Conservation (phyloP, 23 red algal genomes). For the Gracilaria vermiculophylla region DNA sequence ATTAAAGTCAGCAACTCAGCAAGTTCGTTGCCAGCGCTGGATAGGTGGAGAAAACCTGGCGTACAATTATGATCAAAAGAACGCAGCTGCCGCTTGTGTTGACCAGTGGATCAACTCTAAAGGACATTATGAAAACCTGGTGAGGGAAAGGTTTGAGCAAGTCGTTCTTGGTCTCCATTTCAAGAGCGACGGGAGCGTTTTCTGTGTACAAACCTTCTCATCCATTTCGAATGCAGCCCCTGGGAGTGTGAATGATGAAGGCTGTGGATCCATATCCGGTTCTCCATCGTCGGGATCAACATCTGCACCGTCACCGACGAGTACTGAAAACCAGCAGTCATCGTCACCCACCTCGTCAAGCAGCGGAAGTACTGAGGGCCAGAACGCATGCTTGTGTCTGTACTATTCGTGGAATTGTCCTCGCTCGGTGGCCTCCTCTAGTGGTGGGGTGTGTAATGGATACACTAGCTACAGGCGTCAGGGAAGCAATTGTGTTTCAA, state of each 20-base stretch:
- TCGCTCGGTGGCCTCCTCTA: neutral
- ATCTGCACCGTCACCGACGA: neutral
- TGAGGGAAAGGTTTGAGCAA: slow-evolving; percentile 9
- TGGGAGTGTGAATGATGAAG: neutral
- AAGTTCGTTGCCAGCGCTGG: slow-evolving; percentile 24
- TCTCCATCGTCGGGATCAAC: neutral
- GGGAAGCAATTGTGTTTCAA: neutral
- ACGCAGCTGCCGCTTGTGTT: slow-evolving; percentile 24
- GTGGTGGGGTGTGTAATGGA: neutral
- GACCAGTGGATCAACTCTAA: slow-evolving; percentile 24
- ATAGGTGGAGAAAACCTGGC: slow-evolving; percentile 46
- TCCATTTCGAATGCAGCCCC: neutral
- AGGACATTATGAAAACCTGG: slow-evolving; percentile 35
- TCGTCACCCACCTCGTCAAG: neutral
- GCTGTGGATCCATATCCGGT: neutral
- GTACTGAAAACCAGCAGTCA: neutral
- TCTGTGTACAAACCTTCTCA: slow-evolving; percentile 32
- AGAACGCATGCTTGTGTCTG: neutral
- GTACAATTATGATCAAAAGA: slow-evolving; percentile 13
- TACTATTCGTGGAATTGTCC: neutral
- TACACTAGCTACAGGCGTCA: neutral
- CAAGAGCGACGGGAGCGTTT: slow-evolving; percentile 1
- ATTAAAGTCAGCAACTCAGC: neutral
- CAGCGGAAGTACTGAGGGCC: neutral
- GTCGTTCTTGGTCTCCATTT: slow-evolving; percentile 33